phyloP scores from a whole-genome alignment of 345 rosid genomes.

The Cardamine occulta region DNA sequence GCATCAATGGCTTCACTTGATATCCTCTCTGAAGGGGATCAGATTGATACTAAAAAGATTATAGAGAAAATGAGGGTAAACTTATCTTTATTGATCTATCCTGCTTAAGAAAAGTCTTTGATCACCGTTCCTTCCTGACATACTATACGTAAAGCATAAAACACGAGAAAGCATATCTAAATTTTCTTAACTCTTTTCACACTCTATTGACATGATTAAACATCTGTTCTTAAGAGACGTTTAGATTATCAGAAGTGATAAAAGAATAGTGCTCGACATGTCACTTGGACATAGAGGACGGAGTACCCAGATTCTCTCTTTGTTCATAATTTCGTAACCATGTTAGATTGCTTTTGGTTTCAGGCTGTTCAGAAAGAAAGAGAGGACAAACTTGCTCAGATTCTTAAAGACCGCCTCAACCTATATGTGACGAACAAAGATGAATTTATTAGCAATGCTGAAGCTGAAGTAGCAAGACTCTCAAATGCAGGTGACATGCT shows the following conservation, averaged over 20 bases:
- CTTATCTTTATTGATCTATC: not conserved
- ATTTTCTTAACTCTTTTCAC: not conserved
- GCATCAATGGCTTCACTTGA: constrained; percentile 88
- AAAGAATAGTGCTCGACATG: not conserved
- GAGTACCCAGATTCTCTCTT: constrained; percentile 12
- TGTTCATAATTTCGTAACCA: constrained; percentile 4
- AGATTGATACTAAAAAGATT: constrained; percentile 60
- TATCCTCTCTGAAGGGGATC: constrained; percentile 49
- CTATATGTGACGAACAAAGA: constrained; percentile 80
- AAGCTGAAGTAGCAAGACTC: constrained; percentile 86
- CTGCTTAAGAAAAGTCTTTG: constrained; percentile 13
- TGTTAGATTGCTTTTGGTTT: constrained; percentile 28
- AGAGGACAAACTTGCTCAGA: constrained; percentile 85
- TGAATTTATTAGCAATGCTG: constrained; percentile 63
- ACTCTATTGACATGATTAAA: constrained; percentile 1
- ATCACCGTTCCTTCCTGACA: not conserved
- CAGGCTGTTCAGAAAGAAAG: constrained; percentile 97
- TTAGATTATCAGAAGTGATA: constrained; percentile 8
- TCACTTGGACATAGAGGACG: constrained; percentile 1
- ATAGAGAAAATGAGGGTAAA: constrained; percentile 78
- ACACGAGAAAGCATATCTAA: not conserved
- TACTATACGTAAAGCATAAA: constrained; percentile 16
- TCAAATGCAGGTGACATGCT: constrained; percentile 75
- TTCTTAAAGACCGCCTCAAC: constrained; percentile 72
- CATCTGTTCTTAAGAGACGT: not conserved